These are phyloP conservation scores for Trichoderma parareesei DNA, from an alignment of 495 filamentous ascomycete genomes.

Conservation along the genomic window DNA sequence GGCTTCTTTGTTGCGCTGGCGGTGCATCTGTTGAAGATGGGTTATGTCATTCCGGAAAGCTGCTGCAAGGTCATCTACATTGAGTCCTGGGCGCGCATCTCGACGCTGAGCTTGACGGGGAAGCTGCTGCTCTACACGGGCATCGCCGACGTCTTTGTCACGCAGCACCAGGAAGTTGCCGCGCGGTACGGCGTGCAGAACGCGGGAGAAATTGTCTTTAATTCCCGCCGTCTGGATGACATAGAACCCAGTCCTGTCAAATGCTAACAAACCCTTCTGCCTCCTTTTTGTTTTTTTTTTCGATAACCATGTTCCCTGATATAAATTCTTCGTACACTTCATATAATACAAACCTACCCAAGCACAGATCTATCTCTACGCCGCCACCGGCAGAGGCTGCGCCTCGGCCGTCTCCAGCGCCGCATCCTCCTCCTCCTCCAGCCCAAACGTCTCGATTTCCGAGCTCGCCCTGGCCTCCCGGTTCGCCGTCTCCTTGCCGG, in stretches of 20 bases:
- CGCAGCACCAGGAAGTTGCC: conserved; percentile 29
- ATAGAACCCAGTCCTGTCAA: conserved; percentile 4
- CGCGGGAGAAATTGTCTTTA: conserved; percentile 18
- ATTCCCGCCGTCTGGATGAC: conserved; percentile 13
- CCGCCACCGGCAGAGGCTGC: background rate
- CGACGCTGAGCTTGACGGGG: conserved; percentile 71
- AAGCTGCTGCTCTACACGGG: conserved; percentile 46
- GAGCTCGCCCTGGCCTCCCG: conserved; percentile 34
- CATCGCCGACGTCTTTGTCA: conserved; percentile 36
- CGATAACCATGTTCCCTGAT: background rate
- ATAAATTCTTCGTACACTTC: background rate
- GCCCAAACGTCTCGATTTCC: conserved; percentile 27
- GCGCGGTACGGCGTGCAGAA: conserved; percentile 10
- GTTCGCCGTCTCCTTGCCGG: conserved; percentile 36
- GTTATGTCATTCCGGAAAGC: conserved; percentile 31
- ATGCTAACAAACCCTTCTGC: background rate
- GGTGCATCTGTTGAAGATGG: conserved; percentile 57
- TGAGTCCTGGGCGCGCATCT: conserved; percentile 85
- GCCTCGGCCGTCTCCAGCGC: background rate
- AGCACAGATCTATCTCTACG: background rate
- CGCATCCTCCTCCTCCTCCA: conserved; percentile 12
- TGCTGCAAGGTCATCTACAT: conserved; percentile 65
- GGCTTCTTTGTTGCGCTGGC: conserved; percentile 71
- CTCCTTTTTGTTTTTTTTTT: background rate
- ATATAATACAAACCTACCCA: conserved; percentile 1